Base-by-base conservation (phyloP, 768 basidiomycete genomes). In the Sarcomyxa edulis region DNA sequence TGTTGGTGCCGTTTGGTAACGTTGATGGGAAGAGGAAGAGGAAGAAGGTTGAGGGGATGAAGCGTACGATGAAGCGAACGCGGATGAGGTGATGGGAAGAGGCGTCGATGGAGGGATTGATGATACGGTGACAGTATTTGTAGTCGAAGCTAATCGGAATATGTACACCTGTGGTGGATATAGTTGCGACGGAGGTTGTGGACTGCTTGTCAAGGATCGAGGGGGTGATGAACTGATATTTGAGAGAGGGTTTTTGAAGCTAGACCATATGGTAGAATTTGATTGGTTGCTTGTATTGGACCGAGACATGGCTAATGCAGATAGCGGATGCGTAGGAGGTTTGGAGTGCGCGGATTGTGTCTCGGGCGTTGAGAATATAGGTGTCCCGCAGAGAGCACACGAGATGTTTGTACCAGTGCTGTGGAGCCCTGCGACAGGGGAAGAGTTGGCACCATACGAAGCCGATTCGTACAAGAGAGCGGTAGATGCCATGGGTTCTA, bases 381-480 rank as follows among this genome's bases (percentile, higher is more conserved):
- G 65, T 49, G 58, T 66, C 18, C 86, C 92, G 47, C 91, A 94
- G 21, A 96, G 74, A 4, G 86, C 83, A 55, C 92, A 95, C 5
- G 72, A 69, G 25, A 92, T 67, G 34, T 73, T 78, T 46, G 66
- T 65, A 51, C 56, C 54, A 49, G 53, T 65, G 53, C 57, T 59
- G 39, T 59, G 60, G 23, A 67, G 55, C 25, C 72, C 68, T 46
- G 77, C 64, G 53, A 76, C 54, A 55, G 59, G 65, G 9, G 64
- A 56, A 29, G 56, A 51, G 25, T 37, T 38, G n/a, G 36, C 12
- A 11, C 31, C 28, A 1, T 69, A 53, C 24, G 56, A 60, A 8
- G 62, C 52, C 12, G 66, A 64, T 42, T 85, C 81, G 33, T 73
- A 67, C 15, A 90, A 56, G 10, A 93, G 65, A 0, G 71, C 63